These are phyloP conservation scores for Geranium rotundifolium DNA, from an alignment of 345 rosid species.

Conservation along the genomic window DNA sequence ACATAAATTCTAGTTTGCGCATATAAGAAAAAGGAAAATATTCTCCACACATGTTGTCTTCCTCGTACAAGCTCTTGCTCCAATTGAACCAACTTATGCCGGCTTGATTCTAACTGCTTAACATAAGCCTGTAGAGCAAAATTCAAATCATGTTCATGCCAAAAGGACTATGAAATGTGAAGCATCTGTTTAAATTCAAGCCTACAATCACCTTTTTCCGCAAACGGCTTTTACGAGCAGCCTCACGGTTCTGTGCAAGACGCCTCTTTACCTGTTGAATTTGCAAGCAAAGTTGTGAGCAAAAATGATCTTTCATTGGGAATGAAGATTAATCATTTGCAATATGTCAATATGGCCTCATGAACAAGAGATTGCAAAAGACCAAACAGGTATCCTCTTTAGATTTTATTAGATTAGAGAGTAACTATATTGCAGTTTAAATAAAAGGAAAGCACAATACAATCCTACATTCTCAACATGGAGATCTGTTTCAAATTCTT, in stretches of 20 bases:
- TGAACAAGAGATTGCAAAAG: no score
- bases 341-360: no score
- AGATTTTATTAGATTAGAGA: no score
- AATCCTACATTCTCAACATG: no score
- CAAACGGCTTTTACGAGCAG: background rate
- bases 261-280: background rate
- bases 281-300: background rate
- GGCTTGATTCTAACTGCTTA: slow-evolving; percentile 41
- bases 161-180: background rate
- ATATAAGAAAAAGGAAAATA: slow-evolving; percentile 1
- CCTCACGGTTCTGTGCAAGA: background rate
- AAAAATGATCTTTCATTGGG: no score
- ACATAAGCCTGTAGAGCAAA: slow-evolving; percentile 31
- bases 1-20: background rate
- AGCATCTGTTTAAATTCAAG: background rate
- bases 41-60: slow-evolving; percentile 21
- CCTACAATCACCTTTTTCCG: background rate
- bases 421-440: no score
- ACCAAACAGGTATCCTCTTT: no score
- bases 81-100: slow-evolving; percentile 28
- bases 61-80: slow-evolving; percentile 38
- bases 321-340: no score
- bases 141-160: background rate
- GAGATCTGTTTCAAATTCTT: no score
- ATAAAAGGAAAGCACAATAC: no score